These are phyloP conservation scores for Brasenia schreberi DNA, from an alignment of 164 flowering plant genomes.

Conservation along the genomic window DNA sequence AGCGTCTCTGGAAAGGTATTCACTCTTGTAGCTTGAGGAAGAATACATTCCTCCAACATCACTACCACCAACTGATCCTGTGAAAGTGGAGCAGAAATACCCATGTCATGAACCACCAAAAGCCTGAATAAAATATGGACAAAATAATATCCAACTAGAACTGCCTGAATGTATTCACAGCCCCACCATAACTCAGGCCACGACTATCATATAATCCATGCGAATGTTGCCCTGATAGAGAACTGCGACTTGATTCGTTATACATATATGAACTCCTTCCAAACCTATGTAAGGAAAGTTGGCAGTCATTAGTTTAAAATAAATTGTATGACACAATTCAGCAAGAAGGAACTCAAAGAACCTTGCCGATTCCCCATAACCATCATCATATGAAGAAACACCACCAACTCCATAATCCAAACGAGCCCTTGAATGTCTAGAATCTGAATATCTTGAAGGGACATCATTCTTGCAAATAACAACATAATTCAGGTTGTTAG, in stretches of 20 bases:
- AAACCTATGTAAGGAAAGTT: conserved; percentile 22
- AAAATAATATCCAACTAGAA: no score
- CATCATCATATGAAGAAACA: conserved; percentile 62
- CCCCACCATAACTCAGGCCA: conserved; percentile 69
- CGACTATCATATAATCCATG: conserved; percentile 68
- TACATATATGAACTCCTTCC: conserved; percentile 55
- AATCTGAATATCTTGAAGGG: conserved; percentile 75
- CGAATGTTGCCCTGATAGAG: conserved; percentile 60
- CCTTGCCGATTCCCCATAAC: conserved; percentile 2
- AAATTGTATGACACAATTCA: neutral
- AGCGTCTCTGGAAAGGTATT: conserved; percentile 63
- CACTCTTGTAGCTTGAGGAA: conserved; percentile 52
- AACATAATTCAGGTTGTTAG: neutral
- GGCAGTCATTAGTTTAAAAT: neutral
- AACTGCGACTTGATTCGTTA: conserved; percentile 45
- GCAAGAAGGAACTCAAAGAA: neutral
- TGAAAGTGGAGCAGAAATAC: neutral
- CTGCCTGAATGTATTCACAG: neutral
- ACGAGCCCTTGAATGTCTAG: conserved; percentile 85
- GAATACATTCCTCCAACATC: conserved; percentile 79
- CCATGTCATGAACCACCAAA: neutral
- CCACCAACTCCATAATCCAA: conserved; percentile 61
- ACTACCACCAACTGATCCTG: conserved; percentile 65
- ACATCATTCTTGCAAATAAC: conserved; percentile 50
- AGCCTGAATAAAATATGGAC: neutral